These are phyloP conservation scores for Solanum phureja DNA, from an alignment of 257 asterid species.

Conservation along the genomic window DNA sequence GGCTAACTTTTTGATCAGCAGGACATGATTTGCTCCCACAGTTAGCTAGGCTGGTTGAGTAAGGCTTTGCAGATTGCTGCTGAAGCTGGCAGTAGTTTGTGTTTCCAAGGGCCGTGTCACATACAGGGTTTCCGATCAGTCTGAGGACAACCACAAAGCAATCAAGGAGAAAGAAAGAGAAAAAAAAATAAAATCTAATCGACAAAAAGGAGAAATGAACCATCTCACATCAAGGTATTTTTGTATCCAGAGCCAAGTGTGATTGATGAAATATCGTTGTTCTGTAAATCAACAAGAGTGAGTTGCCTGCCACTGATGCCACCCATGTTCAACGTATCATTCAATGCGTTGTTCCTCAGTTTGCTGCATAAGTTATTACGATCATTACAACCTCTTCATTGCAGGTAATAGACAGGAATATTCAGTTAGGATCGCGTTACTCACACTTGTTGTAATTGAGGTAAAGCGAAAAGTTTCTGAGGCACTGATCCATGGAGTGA, in stretches of 20 bases:
- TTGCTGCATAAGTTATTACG: conserved; percentile 43
- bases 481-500: conserved; percentile 70
- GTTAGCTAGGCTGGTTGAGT: conserved; percentile 81
- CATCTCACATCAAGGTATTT: conserved; percentile 58
- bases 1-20: conserved; percentile 54
- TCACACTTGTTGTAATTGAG: conserved; percentile 92
- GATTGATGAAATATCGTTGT: conserved; percentile 61
- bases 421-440: conserved; percentile 10
- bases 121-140: conserved; percentile 86
- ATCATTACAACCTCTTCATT: neutral
- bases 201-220: neutral
- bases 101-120: conserved; percentile 53
- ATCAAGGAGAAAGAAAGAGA: neutral
- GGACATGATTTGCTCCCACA: conserved; percentile 72
- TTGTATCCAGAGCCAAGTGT: conserved; percentile 80
- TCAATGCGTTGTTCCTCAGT: conserved; percentile 66
- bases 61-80: conserved; percentile 50
- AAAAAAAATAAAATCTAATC: neutral
- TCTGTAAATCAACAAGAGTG: conserved; percentile 69
- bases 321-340: conserved; percentile 67
- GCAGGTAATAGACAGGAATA: neutral
- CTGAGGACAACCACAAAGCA: conserved; percentile 24
- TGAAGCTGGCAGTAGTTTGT: conserved; percentile 77
- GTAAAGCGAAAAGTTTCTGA: conserved; percentile 49
- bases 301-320: conserved; percentile 49